These are phyloP conservation scores for Iris pallida DNA, from an alignment of 116 monocot species.

Conservation along the genomic window DNA sequence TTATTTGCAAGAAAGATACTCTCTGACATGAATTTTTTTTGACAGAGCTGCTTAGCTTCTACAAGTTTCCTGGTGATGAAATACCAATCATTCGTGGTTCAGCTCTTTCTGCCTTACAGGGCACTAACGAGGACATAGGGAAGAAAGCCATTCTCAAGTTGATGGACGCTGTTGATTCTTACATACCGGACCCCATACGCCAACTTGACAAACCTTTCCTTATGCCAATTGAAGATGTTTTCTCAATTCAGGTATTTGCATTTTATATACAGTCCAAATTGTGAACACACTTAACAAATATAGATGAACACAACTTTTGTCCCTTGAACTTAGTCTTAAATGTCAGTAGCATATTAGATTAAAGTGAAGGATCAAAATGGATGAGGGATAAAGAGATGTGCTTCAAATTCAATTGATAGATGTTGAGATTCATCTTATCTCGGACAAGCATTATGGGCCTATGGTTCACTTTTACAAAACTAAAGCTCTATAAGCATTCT, in stretches of 20 bases:
- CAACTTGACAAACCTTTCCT: slow-evolving; percentile 91
- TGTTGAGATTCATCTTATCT: too few relatives aligned
- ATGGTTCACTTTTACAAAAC: too few relatives aligned
- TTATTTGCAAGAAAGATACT: too few relatives aligned
- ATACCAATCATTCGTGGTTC: slow-evolving; percentile 93
- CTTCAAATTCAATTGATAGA: too few relatives aligned
- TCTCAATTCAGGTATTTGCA: slow-evolving; percentile 85
- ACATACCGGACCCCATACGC: slow-evolving; percentile 87
- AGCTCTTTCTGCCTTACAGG: slow-evolving; percentile 87
- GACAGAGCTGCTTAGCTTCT: slow-evolving; percentile 89
- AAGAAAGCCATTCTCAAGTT: slow-evolving; percentile 76
- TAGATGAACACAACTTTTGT: too few relatives aligned
- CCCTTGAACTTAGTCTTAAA: too few relatives aligned
- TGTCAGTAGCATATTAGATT: too few relatives aligned
- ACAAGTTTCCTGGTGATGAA: slow-evolving; percentile 97
- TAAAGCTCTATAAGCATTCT: too few relatives aligned
- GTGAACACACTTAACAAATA: too few relatives aligned
- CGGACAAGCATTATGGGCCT: too few relatives aligned
- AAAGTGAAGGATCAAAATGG: too few relatives aligned
- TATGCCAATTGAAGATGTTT: slow-evolving; percentile 99
- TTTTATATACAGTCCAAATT: background rate
- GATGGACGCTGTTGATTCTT: slow-evolving; percentile 94
- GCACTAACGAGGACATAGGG: slow-evolving; percentile 93
- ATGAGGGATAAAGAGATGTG: too few relatives aligned
- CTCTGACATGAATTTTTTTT: slow-evolving; percentile 6